phyloP scores from a whole-genome alignment of 176 grass and related monocot species.

The Triticum dicoccoides region DNA sequence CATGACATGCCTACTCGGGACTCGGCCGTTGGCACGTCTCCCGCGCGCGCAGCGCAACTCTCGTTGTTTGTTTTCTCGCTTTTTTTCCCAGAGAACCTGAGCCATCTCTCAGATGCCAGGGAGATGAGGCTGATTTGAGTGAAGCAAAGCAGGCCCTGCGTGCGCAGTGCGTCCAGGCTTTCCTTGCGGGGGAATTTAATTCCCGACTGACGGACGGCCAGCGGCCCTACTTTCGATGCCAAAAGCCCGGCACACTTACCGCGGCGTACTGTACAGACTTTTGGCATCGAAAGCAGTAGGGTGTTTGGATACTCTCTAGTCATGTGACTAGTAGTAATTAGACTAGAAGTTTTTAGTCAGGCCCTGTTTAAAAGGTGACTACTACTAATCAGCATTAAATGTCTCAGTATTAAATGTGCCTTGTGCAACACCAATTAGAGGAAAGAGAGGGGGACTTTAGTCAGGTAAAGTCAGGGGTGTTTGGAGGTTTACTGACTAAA shows the following conservation, averaged over 20 bases:
- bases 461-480: too few species aligned
- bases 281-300: too few species aligned
- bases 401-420: too few species aligned
- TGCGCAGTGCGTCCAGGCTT: background rate
- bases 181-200: constrained; percentile 23
- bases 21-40: background rate
- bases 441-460: too few species aligned
- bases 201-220: background rate
- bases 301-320: too few species aligned
- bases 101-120: background rate
- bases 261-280: background rate
- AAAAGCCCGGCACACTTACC: constrained; percentile 20
- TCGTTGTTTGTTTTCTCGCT: background rate
- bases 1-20: background rate
- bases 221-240: constrained; percentile 38
- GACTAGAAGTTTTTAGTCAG: too few species aligned
- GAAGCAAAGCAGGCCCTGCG: background rate
- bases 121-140: background rate
- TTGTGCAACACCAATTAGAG: too few species aligned
- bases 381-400: too few species aligned
- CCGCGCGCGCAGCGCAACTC: too few species aligned
- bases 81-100: background rate
- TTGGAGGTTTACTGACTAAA: too few species aligned
- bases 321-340: too few species aligned
- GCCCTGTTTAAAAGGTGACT: too few species aligned